Base-by-base conservation (phyloP, 371 early-diverging fungal species). In the Rhizomucor miehei region DNA sequence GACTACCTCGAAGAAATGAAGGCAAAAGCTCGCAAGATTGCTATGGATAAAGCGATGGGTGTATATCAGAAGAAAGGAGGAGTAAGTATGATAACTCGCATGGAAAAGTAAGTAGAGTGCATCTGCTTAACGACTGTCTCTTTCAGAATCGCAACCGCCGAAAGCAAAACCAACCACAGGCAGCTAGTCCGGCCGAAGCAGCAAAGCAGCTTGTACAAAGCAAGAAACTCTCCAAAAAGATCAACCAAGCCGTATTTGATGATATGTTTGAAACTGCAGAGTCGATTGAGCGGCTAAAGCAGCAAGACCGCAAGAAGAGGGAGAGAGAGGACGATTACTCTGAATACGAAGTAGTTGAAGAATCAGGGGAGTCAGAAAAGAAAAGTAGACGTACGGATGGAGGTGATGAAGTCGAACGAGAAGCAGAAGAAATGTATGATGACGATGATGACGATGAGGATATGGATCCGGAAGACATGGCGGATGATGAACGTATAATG, bases 141-240 rank as follows among this genome's bases (percentile, higher is more conserved):
- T 59, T 69, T 64, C 67, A 62, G 65, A 59, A 69, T 24, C 50
- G 51, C 9, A 70, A 70, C 52, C 66, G 57, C 24, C 66, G 67
- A 25, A 75, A 69, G 59, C 70, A 62, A 36, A 67, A 67, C 16
- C 19, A 41, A 0, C 60, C 60, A 1, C 71, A 48, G 55, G 80
- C 71, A 16, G 36, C 79, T 4, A 75, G 89, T 6, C 83, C 89
- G 3, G 80, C 86, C 6, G 90, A 92, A 63, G 88, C 91, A 1
- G 86, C 93, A 19, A 91, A 89, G 59, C 85, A 84, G 36, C 65
- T 88, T 25, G 59, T 92, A 23, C 63, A 69, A 2, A 72, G 74
- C 35, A 87, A 85, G 44, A 78, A 86, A 45, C 65, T 92, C 45
- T 95, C 95, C 1, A 91, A 90, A 55, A 95, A 95, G 64, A 93